Conservation (phyloP, 768 basidiomycete genomes). For the Hysterangium stoloniferum region DNA sequence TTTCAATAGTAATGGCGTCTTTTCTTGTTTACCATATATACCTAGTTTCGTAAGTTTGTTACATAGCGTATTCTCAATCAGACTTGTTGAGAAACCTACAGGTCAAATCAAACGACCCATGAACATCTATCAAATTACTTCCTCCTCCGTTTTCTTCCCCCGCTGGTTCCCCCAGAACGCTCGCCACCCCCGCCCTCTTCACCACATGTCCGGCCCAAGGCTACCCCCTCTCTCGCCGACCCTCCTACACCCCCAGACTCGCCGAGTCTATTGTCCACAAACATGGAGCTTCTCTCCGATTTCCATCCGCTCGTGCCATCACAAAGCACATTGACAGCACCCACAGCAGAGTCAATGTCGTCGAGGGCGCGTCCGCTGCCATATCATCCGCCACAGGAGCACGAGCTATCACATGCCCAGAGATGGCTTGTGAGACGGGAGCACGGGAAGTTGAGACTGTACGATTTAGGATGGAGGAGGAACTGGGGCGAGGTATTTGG, state of each 20-base stretch:
- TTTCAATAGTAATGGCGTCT: constrained; percentile 62
- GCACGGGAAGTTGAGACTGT: constrained; percentile 51
- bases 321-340: not conserved
- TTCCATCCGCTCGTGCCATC: not conserved
- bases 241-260: constrained; percentile 38
- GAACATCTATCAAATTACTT: constrained; percentile 71
- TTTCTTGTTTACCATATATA: constrained; percentile 74
- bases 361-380: not conserved
- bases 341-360: not conserved
- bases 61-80: not conserved
- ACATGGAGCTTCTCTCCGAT: constrained; percentile 2
- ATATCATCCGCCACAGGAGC: constrained; percentile 54
- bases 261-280: constrained; percentile 15
- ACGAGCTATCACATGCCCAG: constrained; percentile 60
- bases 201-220: constrained; percentile 19
- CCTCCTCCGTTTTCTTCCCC: constrained; percentile 62
- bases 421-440: constrained; percentile 57
- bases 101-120: constrained; percentile 82
- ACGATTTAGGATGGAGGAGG: constrained; percentile 64
- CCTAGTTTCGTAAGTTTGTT: constrained; percentile 54
- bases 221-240: constrained; percentile 9
- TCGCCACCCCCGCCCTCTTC: not conserved
- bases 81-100: constrained; percentile 21
- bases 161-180: constrained; percentile 25
- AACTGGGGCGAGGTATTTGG: constrained; percentile 70